A percentile compares a stretch with the other conserved stretches of the same genome.
phyloP scores from a whole-genome alignment of 805 yeast species.

The Torulaspora gathmanii region DNA sequence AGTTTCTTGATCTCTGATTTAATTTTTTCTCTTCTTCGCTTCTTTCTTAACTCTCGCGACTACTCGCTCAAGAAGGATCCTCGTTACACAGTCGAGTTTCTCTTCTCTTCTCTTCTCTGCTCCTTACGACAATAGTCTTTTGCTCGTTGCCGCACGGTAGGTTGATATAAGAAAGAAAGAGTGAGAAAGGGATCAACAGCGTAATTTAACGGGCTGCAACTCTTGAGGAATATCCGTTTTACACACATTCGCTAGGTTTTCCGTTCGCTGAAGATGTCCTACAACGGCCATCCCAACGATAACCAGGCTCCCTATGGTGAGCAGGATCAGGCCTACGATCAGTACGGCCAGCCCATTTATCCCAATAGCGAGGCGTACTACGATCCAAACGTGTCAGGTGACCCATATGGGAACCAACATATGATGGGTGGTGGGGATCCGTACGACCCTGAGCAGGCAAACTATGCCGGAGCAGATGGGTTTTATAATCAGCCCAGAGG shows the following conservation, averaged over 20 bases:
- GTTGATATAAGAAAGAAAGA: constrained; percentile 1
- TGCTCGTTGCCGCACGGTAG: not conserved
- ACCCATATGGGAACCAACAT: constrained; percentile 36
- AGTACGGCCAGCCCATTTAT: constrained; percentile 42
- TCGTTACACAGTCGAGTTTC: not conserved
- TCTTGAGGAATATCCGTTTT: too few relatives aligned
- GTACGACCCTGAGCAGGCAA: constrained; percentile 42
- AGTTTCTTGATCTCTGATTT: not conserved
- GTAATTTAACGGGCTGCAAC: too few relatives aligned
- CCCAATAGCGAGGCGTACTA: constrained; percentile 37
- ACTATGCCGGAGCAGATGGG: constrained; percentile 40
- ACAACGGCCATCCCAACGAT: constrained; percentile 24
- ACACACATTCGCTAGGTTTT: constrained; percentile 2
- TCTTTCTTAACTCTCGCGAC: not conserved
- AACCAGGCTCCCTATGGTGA: constrained; percentile 32
- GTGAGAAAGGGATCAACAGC: not conserved
- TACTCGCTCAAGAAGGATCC: not conserved
- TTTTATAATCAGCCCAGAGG: constrained; percentile 53
- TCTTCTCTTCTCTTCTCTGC: not conserved
- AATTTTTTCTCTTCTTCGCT: not conserved
- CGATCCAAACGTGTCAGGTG: constrained; percentile 35
- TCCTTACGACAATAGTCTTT: not conserved
- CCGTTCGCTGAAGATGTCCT: constrained; percentile 20
- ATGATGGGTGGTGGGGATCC: constrained; percentile 26
- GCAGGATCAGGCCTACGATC: constrained; percentile 31